These are phyloP conservation scores for Plasmodium cynomolgi DNA, from an alignment of 169 alveolate species.

Conservation along the genomic window DNA sequence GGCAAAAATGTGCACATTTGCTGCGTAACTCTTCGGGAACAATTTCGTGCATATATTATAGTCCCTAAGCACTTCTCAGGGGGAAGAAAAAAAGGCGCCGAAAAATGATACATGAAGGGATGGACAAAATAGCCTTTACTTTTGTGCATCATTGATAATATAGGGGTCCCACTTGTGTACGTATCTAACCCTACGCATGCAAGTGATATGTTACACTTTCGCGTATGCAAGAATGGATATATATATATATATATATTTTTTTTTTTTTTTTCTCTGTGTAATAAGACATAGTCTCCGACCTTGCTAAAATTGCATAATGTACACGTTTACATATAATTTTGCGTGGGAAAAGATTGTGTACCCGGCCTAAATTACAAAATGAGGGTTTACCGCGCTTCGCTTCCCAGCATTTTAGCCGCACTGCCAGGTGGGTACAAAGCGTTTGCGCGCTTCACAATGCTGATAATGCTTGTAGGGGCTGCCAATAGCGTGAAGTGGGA, in stretches of 20 bases:
- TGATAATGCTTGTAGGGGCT: background rate
- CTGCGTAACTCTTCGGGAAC: background rate
- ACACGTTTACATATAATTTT: background rate
- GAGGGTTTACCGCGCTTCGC: background rate
- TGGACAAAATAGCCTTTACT: background rate
- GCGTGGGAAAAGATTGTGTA: background rate
- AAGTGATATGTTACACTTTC: background rate
- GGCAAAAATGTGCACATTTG: background rate
- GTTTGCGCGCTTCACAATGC: background rate
- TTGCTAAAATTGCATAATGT: background rate
- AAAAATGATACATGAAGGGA: background rate
- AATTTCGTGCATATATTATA: background rate
- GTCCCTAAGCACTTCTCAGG: background rate
- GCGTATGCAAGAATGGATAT: background rate
- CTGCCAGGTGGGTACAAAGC: background rate
- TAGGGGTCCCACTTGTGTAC: background rate
- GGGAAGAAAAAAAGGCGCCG: background rate
- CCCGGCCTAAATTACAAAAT: background rate
- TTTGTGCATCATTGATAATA: background rate
- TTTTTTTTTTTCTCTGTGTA: background rate
- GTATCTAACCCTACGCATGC: background rate
- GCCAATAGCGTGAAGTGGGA: background rate
- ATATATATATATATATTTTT: too few species aligned
- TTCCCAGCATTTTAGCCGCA: background rate
- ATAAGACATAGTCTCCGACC: background rate